Evolutionary conservation across 352 stramenopile genomes (phyloP), one percentile per base, ranked within the genome.

Genomic region (Phytophthora pinifolia): DNA sequence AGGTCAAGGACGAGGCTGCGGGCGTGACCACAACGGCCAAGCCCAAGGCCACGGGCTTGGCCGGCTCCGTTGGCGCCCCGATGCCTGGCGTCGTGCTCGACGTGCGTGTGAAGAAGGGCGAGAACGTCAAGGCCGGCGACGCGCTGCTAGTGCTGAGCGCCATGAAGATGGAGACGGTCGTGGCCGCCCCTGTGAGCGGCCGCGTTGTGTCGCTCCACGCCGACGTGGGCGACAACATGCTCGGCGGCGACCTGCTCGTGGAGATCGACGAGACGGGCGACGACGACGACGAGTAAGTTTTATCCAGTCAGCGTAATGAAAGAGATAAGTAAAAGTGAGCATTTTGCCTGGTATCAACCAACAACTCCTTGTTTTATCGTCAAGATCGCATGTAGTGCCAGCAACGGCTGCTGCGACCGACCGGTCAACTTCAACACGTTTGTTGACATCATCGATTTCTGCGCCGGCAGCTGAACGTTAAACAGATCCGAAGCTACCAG

Each of bases 91-190:
- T 98, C 12, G 93, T 99, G 34, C 76, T 99, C 30, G 95, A 98
- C 44, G 94, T 98, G 45, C 96, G 91, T 66, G 92, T 98, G 20
- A 94, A 96, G 61, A 78, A 80, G 33, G 96, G 96, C 31, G 83
- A 98, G 64, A 81, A 86, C 31, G 88, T 99, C 14, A 96, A 98
- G 66, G 83, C 81, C 15, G 97, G 96, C 37, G 73, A 96, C 56
- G 85, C 92, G 27, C 81, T 99, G 31, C 74, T 98, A 25, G 87
- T 98, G 39, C 74, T 99, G 41, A 97, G 81, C 29, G 97, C 97
- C 49, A 99, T 99, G 95, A 99, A 99, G 79, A 99, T 99, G 97
- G 96, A 99, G 80, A 99, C 96, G 3, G 88, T 97, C 25, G 92
- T 99, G 30, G 71, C 88, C 36, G 88, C 94, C 20, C 88, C 96